Base-by-base conservation (phyloP, 345 rosid species). In the Theobroma cacao region DNA sequence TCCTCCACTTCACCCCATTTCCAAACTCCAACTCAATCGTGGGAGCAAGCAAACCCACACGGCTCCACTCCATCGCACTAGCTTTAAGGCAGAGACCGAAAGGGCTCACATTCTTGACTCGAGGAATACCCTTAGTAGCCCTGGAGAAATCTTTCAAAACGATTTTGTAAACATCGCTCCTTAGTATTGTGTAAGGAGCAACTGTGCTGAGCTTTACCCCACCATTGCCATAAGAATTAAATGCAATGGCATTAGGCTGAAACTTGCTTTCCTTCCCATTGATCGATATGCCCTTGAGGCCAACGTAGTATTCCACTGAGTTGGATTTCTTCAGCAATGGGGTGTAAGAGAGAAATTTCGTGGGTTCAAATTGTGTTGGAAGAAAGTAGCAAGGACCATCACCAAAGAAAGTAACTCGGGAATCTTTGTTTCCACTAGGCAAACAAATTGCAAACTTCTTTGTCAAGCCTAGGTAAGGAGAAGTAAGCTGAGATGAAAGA, bases 381-480 rank as follows among this genome's bases (percentile, higher is more conserved):
- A 41, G 45, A 8, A 41, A 41, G 9, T 41, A 7, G 10, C 9
- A 41, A 41, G 86, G 85, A 70, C 81, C 85, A 15, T 79, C 69
- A 3, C 86, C 82, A 38, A 86, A 83, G 83, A 55, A 86, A 15
- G 75, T 74, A 43, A 66, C 83, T 40, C 88, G 83, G 33, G 56
- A 58, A 60, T 77, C 67, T 7, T 52, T 66, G 36, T 72, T 71
- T 68, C 74, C 77, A 67, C 86, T 66, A 63, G 86, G 88, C 22
- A 83, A 26, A 76, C 88, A 86, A 43, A 86, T 72, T 4, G 86
- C 88, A 48, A 86, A 86, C 74, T 81, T 80, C 72, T 74, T 69
- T 50, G 40, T 36, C 1, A 83, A 66, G 1, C 75, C 75, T 4
- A 76, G 78, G 30, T 74, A 65, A 38, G 38, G 69, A 36, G 0